Base-by-base conservation (phyloP, 768 basidiomycete genomes). In the Termitomyces sp. region DNA sequence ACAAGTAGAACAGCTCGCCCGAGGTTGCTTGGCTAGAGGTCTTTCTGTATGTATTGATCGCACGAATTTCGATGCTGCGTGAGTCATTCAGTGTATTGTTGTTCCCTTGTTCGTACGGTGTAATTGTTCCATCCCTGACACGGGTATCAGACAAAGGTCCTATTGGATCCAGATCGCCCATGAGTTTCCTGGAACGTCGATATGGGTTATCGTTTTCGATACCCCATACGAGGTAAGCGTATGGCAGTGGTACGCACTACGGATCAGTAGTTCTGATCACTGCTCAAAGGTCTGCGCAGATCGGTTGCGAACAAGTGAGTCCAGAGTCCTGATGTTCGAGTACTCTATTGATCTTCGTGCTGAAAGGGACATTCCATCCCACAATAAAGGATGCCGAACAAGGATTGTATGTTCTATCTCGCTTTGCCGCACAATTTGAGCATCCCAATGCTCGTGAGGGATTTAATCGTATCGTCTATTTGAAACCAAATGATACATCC, bases 171-270 rank as follows among this genome's bases (percentile, higher is more conserved):
- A 81, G 63, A 90, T 93, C 62, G 89, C 88, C 14, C 81, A 76
- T 64, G 82, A 83, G 66, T 87, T 85, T 69, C 84, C 86, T 57
- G 82, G 80, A 61, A 86, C 83, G 55, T 73, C 75, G 57, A 76
- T 88, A 61, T 91, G 88, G 84, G 82, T 88, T 73, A 81, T 93
- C 74, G 85, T 89, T 64, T 91, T 92, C 66, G 86, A 91, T 70
- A 89, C 84, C 5, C 87, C 88, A 62, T 87, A 88, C 73, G 81
- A 89, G 74, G 90, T 91, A 67, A 77, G 81, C 42, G 57, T 45
- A 67, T 63, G 63, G 58, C 64, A 43, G 42, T 29, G 50, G 42
- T 53, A 8, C 29, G 62, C 56, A 36, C 17, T 17, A n/a, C 20
- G 61, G 38, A 57, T 12, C 9, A 46, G 20, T 14, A 38, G 12